Conservation (phyloP, 495 filamentous ascomycete genomes). For the Peziza echinospora region DNA sequence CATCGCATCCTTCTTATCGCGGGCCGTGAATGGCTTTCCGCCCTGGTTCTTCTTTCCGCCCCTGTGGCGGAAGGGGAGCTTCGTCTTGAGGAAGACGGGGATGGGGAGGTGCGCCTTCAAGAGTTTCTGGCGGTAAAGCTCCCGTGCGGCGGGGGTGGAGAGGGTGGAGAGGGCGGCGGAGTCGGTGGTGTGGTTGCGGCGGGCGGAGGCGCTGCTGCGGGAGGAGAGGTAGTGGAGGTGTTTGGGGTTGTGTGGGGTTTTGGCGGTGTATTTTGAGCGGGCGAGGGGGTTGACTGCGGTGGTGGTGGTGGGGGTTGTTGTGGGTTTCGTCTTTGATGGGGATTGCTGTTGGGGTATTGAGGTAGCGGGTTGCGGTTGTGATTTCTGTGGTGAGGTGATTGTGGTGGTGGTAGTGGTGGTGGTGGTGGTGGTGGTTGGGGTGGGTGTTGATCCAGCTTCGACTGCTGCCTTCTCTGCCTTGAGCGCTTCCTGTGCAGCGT, state of each 20-base stretch:
- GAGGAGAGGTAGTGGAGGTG: too few relatives aligned
- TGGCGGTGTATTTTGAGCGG: too few relatives aligned
- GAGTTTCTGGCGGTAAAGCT: neutral
- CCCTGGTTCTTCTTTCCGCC: neutral
- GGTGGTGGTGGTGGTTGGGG: neutral
- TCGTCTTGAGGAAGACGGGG: neutral
- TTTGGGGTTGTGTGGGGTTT: too few relatives aligned
- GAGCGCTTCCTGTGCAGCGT: neutral
- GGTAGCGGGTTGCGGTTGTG: too few relatives aligned
- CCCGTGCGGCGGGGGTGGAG: neutral
- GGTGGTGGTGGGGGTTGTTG: too few relatives aligned
- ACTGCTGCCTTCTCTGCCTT: neutral
- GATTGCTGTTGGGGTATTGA: too few relatives aligned
- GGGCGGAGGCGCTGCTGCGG: too few relatives aligned
- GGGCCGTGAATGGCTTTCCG: neutral
- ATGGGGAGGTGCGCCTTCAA: neutral
- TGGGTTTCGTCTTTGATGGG: too few relatives aligned
- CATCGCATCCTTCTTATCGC: slow-evolving; percentile 1
- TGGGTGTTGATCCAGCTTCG: neutral
- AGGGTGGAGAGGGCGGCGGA: neutral
- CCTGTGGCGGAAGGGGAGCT: neutral
- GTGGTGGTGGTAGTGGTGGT: neutral
- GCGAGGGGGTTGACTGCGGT: too few relatives aligned
- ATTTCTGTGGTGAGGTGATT: neutral
- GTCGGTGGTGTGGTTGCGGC: neutral